A percentile compares a stretch with the other conserved stretches of the same genome.
Conservation (phyloP, 2,329 filamentous ascomycete species). For the Talaromyces sp. region DNA sequence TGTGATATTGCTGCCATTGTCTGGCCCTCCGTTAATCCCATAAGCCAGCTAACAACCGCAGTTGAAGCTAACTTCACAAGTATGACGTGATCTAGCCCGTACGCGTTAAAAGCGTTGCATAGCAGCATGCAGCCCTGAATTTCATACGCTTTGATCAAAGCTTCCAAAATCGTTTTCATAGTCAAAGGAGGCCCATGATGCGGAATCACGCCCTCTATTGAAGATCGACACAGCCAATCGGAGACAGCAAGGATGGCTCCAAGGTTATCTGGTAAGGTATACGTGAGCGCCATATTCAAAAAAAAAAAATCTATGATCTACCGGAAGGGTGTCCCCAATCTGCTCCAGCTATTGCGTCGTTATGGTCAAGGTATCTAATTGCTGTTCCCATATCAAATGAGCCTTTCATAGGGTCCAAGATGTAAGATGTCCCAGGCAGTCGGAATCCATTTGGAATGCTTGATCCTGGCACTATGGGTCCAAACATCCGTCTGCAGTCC, state of each 20-base stretch:
- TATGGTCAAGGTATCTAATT: conserved; percentile 39
- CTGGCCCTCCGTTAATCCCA: conserved; percentile 35
- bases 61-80: conserved; percentile 44
- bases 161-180: conserved; percentile 31
- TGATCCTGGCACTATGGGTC: conserved; percentile 14
- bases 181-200: conserved; percentile 28
- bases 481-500: not conserved
- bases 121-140: conserved; percentile 42
- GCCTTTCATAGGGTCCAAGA: conserved; percentile 34
- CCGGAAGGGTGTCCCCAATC: conserved; percentile 41
- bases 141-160: conserved; percentile 43
- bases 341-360: conserved; percentile 32
- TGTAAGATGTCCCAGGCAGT: conserved; percentile 33
- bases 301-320: conserved; percentile 5
- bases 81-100: conserved; percentile 44
- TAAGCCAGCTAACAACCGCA: conserved; percentile 37
- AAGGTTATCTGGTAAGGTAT: conserved; percentile 34
- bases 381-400: conserved; percentile 35
- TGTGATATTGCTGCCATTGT: conserved; percentile 38
- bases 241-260: conserved; percentile 36
- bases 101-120: conserved; percentile 37
- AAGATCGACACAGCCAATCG: conserved; percentile 31
- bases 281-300: not conserved
- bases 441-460: conserved; percentile 27
- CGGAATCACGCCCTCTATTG: not conserved